Evolutionary conservation across 331 rosid species (phyloP), one percentile per base, ranked within the genome.

Genomic region (Acacia concinna): DNA sequence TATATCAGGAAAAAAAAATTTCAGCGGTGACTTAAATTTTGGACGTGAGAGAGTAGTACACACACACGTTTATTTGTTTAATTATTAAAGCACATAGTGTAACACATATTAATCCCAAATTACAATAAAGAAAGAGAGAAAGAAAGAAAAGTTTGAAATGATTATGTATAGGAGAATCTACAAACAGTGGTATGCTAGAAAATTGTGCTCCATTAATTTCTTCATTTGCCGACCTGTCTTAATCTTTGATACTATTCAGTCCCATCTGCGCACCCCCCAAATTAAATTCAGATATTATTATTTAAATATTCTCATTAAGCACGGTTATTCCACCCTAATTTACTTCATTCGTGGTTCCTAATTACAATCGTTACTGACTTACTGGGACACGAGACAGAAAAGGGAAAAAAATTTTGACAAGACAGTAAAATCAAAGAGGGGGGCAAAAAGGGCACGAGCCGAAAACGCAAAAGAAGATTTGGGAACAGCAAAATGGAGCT

Each of bases 391-490:
- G 4, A 25, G 65, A 57, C 65, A 1, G 12, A 10, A 56, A 56
- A 25, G 14, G 8, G 12, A 5, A 8, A 3, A n/a, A 9, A 37
- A 35, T 12, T 23, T 23, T 14, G 74, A 43, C 59, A 44, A 6
- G 74, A 69, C 74, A 27, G 57, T 5, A 30, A 25, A 69, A 69
- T 43, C 74, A 43, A 52, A 52, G 52, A 37, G 69, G 68, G 41
- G n/a, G 15, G 38, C 47, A 21, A 47, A 49, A 84, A 73, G 40
- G 68, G 81, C 23, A 47, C 67, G 44, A 77, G 78, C 81, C 81
- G 85, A 81, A 85, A 81, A 85, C 81, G 83, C 85, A 81, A 78
- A 30, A 20, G 20, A 37, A 59, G 49, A 77, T 68, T 28, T 59
- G 78, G 69, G 68, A 31, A 25, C 18, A 17, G 8, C 17, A 4